Evolutionary conservation across 768 basidiomycete genomes (phyloP).

Genomic region (Kwoniella newhampshirensis): DNA sequence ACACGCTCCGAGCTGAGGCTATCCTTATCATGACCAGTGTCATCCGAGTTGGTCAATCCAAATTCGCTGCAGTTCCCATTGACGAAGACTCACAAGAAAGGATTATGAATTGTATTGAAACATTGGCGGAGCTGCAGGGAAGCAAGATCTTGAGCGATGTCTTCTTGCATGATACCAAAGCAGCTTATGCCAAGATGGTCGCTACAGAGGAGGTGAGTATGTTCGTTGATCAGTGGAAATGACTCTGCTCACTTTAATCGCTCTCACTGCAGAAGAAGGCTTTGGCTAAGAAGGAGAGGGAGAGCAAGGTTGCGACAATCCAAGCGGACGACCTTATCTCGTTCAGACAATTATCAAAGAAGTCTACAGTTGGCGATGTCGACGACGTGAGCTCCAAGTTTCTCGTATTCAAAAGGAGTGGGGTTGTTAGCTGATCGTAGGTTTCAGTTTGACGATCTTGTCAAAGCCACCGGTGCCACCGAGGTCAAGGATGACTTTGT

Average conservation of each 20-base stretch:
- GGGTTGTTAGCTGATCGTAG: background rate
- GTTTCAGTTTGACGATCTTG: slow-evolving; percentile 80
- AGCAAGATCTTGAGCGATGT: slow-evolving; percentile 64
- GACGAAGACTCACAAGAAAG: slow-evolving; percentile 97
- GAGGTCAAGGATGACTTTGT: slow-evolving; percentile 89
- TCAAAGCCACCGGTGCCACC: slow-evolving; percentile 78
- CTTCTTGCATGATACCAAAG: slow-evolving; percentile 72
- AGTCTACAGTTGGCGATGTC: slow-evolving; percentile 69
- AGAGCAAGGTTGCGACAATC: slow-evolving; percentile 66
- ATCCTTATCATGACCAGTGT: slow-evolving; percentile 98
- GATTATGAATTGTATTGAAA: slow-evolving; percentile 92
- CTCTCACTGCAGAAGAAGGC: slow-evolving; percentile 70
- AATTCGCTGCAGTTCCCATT: slow-evolving; percentile 88
- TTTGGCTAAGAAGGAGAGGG: slow-evolving; percentile 82
- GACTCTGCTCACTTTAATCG: background rate
- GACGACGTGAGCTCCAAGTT: slow-evolving; percentile 57
- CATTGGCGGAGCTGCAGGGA: slow-evolving; percentile 72
- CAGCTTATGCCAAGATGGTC: slow-evolving; percentile 94
- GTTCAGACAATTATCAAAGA: slow-evolving; percentile 95
- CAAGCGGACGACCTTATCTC: slow-evolving; percentile 90
- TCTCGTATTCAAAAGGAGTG: too few relatives aligned
- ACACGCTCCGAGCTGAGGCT: slow-evolving; percentile 82
- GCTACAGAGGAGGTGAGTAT: slow-evolving; percentile 80
- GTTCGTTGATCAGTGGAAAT: too few relatives aligned
- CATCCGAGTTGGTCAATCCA: slow-evolving; percentile 95